Evolutionary conservation across 2,329 filamentous ascomycete genomes (phyloP).

Genomic region (Proliferodiscus dingleyae): DNA sequence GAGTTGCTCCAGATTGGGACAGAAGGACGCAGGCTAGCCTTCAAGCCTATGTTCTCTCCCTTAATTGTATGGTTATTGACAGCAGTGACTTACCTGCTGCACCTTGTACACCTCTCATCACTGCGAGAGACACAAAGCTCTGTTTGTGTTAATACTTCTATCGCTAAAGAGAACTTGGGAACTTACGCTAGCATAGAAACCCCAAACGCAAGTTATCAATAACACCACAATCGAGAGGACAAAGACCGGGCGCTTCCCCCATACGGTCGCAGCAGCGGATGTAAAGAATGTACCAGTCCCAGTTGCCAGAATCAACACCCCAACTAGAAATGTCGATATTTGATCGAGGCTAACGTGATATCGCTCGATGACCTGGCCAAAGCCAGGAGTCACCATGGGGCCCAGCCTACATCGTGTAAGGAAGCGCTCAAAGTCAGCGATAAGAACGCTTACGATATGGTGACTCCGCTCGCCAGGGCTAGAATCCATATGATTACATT

Average conservation of each 20-base stretch:
- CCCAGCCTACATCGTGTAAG: slow-evolving; percentile 12
- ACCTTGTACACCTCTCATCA: slow-evolving; percentile 15
- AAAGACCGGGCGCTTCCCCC: slow-evolving; percentile 7
- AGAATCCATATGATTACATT: slow-evolving; percentile 13
- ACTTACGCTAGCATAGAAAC: slow-evolving; percentile 29
- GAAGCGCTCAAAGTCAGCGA: too few species aligned
- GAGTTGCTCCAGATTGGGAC: too few species aligned
- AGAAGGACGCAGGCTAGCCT: too few species aligned
- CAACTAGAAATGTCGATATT: slow-evolving; percentile 27
- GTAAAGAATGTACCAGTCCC: slow-evolving; percentile 36
- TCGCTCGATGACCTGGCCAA: slow-evolving; percentile 28
- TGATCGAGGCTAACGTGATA: slow-evolving; percentile 29
- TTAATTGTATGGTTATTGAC: too few species aligned
- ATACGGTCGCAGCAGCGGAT: slow-evolving; percentile 29
- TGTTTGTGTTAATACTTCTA: slow-evolving; percentile 4
- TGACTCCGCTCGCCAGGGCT: slow-evolving; percentile 18
- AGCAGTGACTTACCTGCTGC: too few species aligned
- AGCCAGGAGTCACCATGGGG: slow-evolving; percentile 34
- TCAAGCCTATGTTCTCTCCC: too few species aligned
- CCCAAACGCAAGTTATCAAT: slow-evolving; percentile 33
- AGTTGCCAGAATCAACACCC: slow-evolving; percentile 34
- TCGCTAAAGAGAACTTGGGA: neutral
- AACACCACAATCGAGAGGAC: slow-evolving; percentile 27
- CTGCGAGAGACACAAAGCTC: slow-evolving; percentile 32
- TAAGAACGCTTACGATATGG: neutral